Percentiles rank a stretch among this genome's conserved stretches.
Conservation (phyloP, 768 basidiomycete genomes). For the Daedalea quercina region DNA sequence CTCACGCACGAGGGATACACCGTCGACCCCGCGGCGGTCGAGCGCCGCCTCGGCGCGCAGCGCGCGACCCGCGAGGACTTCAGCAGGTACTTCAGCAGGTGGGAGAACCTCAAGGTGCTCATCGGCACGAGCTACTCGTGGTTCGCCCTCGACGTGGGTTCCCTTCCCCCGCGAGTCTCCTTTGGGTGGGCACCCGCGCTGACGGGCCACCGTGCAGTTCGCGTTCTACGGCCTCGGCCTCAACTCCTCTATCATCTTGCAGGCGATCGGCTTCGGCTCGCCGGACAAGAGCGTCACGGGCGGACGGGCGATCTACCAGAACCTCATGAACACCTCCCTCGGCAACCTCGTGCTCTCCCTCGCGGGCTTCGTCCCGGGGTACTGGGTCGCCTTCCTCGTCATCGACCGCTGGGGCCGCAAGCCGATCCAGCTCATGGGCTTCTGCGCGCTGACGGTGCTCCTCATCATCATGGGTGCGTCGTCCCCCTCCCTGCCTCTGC, state of each 20-base stretch:
- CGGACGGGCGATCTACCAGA: slow-evolving; percentile 16
- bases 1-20: slow-evolving; percentile 36
- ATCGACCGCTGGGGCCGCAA: slow-evolving; percentile 35
- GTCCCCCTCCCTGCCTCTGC: neutral
- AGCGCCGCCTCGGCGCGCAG: slow-evolving; percentile 43
- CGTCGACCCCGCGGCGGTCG: slow-evolving; percentile 47
- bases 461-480: slow-evolving; percentile 26
- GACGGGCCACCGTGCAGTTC: slow-evolving; percentile 16
- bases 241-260: slow-evolving; percentile 38
- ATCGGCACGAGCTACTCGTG: slow-evolving; percentile 82
- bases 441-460: slow-evolving; percentile 26
- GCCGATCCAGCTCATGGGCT: slow-evolving; percentile 34
- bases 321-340: slow-evolving; percentile 23
- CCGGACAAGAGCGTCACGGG: slow-evolving; percentile 7
- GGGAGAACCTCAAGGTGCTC: slow-evolving; percentile 76
- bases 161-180: slow-evolving; percentile 10
- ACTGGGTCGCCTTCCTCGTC: slow-evolving; percentile 30
- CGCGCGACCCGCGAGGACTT: slow-evolving; percentile 49
- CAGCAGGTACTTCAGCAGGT: slow-evolving; percentile 53
- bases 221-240: slow-evolving; percentile 46
- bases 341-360: slow-evolving; percentile 31
- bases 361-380: slow-evolving; percentile 33
- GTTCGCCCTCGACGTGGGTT: slow-evolving; percentile 79
- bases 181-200: slow-evolving; percentile 8
- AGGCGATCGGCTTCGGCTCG: slow-evolving; percentile 22